These are phyloP conservation scores for Trametes polyzona DNA, from an alignment of 1,284 basidiomycete species.

Conservation along the genomic window DNA sequence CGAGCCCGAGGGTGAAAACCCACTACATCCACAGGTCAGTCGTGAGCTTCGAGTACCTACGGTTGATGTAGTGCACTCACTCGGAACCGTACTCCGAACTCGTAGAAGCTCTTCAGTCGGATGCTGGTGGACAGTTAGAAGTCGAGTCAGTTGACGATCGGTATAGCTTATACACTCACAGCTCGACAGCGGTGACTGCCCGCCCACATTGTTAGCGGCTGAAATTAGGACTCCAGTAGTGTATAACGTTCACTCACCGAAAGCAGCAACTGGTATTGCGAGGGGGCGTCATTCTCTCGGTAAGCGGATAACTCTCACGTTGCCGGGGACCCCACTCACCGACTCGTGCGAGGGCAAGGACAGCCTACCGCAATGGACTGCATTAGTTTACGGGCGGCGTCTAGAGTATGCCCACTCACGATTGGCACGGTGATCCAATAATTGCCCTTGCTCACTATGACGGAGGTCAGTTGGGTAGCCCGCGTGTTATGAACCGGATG, in stretches of 20 bases:
- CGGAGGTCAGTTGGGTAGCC: not conserved
- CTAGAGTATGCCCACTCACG: constrained; percentile 2
- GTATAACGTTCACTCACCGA: constrained; percentile 2
- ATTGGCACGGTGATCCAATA: constrained; percentile 26
- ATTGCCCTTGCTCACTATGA: constrained; percentile 30
- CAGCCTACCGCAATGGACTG: not conserved
- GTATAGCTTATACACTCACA: not conserved
- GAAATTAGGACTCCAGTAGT: not conserved
- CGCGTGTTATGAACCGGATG: not conserved
- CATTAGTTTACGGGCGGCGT: not conserved
- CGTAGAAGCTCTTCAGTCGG: constrained; percentile 17
- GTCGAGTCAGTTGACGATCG: not conserved
- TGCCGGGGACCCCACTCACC: constrained; percentile 6
- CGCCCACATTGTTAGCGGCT: constrained; percentile 3
- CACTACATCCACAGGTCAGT: constrained; percentile 8
- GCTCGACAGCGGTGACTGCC: constrained; percentile 2
- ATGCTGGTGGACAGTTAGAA: constrained; percentile 7
- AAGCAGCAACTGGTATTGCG: constrained; percentile 13
- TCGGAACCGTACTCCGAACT: constrained; percentile 18
- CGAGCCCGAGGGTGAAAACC: constrained; percentile 25
- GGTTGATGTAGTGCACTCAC: constrained; percentile 2
- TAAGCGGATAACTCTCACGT: no score
- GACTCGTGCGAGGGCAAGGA: constrained; percentile 20
- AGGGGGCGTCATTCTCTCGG: not conserved
- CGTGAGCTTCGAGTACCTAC: not conserved